Conservation (phyloP, 2,329 filamentous ascomycete genomes). For the Phialophora verrucosa region DNA sequence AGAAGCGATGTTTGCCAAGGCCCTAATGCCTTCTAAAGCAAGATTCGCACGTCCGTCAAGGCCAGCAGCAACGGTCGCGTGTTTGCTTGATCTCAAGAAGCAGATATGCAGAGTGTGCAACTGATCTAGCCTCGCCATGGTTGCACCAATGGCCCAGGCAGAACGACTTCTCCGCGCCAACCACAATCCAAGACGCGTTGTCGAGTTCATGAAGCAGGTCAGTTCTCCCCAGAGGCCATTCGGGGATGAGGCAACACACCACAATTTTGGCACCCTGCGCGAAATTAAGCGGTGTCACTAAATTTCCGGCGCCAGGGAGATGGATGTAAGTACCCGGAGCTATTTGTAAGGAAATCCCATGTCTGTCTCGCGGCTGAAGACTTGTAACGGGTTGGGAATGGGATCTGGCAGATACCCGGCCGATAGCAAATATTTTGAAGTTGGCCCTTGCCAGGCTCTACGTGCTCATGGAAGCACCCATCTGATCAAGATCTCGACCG, state of each 20-base stretch:
- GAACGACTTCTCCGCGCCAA: background rate
- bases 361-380: slow-evolving; percentile 1
- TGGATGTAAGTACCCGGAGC: slow-evolving; percentile 30
- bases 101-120: background rate
- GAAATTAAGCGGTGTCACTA: slow-evolving; percentile 21
- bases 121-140: background rate
- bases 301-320: slow-evolving; percentile 24
- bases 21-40: background rate
- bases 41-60: background rate
- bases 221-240: background rate
- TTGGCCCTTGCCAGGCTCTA: background rate
- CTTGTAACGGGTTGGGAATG: background rate
- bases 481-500: background rate
- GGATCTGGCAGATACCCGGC: slow-evolving; percentile 13
- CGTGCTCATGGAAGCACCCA: background rate
- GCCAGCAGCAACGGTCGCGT: background rate
- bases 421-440: slow-evolving; percentile 24
- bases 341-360: slow-evolving; percentile 30
- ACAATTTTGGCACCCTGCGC: background rate
- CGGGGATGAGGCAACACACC: background rate
- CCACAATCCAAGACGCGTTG: background rate
- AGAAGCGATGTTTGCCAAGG: background rate
- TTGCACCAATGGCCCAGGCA: background rate
- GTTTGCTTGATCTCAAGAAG: background rate
- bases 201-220: background rate